These are phyloP conservation scores for Plasmodium gaboni DNA, from an alignment of 169 alveolate genomes.

Conservation along the genomic window DNA sequence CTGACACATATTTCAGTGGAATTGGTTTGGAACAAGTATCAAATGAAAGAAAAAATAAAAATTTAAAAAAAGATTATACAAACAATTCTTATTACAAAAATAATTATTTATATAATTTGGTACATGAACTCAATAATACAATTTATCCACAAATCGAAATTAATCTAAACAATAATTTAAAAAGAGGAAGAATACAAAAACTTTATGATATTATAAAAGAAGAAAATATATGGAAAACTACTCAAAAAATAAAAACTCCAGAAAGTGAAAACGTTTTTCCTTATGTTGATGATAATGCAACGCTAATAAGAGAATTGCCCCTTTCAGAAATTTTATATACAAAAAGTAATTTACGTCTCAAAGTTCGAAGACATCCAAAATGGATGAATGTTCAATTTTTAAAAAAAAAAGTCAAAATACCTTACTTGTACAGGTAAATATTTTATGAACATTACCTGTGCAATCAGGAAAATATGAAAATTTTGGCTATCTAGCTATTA, in stretches of 20 bases:
- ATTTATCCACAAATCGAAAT: constrained; percentile 45
- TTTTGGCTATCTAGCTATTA: too few species aligned
- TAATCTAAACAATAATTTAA: constrained; percentile 28
- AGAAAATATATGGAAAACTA: constrained; percentile 82
- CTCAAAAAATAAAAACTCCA: constrained; percentile 76
- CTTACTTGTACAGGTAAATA: constrained; percentile 74
- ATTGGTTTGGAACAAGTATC: constrained; percentile 76
- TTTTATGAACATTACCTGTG: background rate
- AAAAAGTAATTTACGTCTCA: constrained; percentile 80
- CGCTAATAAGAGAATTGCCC: constrained; percentile 80
- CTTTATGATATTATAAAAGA: constrained; percentile 77
- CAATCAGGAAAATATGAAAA: too few species aligned
- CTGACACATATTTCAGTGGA: constrained; percentile 81
- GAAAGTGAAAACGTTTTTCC: constrained; percentile 82
- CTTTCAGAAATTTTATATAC: constrained; percentile 80
- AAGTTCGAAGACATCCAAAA: constrained; percentile 83
- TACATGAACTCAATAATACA: constrained; percentile 59
- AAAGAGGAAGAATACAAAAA: constrained; percentile 72
- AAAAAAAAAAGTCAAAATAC: constrained; percentile 55
- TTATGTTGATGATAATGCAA: constrained; percentile 84
- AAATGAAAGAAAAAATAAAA: constrained; percentile 51
- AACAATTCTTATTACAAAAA: constrained; percentile 18
- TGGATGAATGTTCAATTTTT: constrained; percentile 79
- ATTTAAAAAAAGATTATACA: constrained; percentile 25
- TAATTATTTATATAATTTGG: constrained; percentile 47